Base-by-base conservation (phyloP, 495 filamentous ascomycete genomes). In the Rhizodiscina lignyota region DNA sequence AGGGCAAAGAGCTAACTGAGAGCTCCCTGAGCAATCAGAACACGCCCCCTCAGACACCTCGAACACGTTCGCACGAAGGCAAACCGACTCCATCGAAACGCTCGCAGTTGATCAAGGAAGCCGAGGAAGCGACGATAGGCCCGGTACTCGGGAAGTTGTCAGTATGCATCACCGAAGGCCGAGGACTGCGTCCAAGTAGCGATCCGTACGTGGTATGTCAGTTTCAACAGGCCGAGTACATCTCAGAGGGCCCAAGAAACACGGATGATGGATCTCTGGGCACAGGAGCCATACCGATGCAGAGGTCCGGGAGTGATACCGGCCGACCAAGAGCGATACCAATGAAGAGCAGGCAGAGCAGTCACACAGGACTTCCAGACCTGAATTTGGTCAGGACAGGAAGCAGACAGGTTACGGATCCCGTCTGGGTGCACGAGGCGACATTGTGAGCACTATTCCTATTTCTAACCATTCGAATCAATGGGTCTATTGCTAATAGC, bases 171-270 rank as follows among this genome's bases (percentile, higher is more conserved):
- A 61, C 72, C 36, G 82, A 92, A 56, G 89, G 77, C 21, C 69
- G 81, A 46, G 83, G 81, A 2, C 57, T 97, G 18, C 68, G 77
- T 34, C 80, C 75, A 8, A 83, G 84, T 50, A 68, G 71, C 26
- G 79, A 93, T 48, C 89, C 89, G 2, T 97, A 96, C 50, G 84
- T 93, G 16, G 85, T 97, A 11, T 93, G 84, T 28, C 86, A 92
- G 18, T 97, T 94, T 48, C 89, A 97, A 52, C 82, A 82, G 55
- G 89, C 86, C 47, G 91, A 97, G 52, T 78, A 86, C 44, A 93
- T 97, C 34, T 94, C 89, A 6, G 79, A 76, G 38, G 83, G 83
- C 10, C 82, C 84, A 28, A 72, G 70, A 37, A 60, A 62, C 38
- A 66, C 67, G 8, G 62, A 58, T 6, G 8, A 32, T 6, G 30